Base-by-base conservation (phyloP, 176 grass and related monocot genomes). In the Zea mays region DNA sequence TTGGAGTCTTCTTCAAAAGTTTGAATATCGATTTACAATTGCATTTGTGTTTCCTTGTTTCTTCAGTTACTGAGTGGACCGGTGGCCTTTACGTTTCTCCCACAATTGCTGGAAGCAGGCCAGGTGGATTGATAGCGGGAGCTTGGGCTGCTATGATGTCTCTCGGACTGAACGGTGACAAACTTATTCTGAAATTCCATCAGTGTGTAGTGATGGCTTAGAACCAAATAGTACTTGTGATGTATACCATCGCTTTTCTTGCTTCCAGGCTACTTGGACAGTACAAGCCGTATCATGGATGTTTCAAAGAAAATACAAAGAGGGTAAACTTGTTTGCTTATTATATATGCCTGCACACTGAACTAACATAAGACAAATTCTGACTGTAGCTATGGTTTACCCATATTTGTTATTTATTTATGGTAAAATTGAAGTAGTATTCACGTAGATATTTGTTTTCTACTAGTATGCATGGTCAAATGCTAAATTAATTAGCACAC, bases 91-190 rank as follows among this genome's bases (percentile, higher is more conserved):
- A 99, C 80, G 67, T 99, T 47, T 99, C 96, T 73, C 92, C 96
- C 77, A 92, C 96, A 34, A 99, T 95, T 10, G 92, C 92, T 89
- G 96, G 96, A 84, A 95, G 96, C 62, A 92, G 96, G 75, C 87
- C 96, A 54, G 96, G 96, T 57, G 92, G 92, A 73, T 79, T 95
- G 72, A 92, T 99, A 39, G 96, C 92, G 0, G 96, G 96, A 78
- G 96, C 96, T 72, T 99, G 96, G 96, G 90, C 92, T 79, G 81
- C 96, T 84, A 99, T 99, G 96, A 89, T 89, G 91, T 91, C 96
- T 60, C 72, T 95, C 12, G 92, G 96, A 69, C 71, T 95, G 57
- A 92, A 86, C 75, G 92, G 96, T 99, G 88, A 90, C 12, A 15
- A 49, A 19, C 33, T 79, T 74, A 44, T 79, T 88, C 36, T 63